Evolutionary conservation across 1,284 basidiomycete genomes (phyloP).

Genomic region (Ganoderma sinense): DNA sequence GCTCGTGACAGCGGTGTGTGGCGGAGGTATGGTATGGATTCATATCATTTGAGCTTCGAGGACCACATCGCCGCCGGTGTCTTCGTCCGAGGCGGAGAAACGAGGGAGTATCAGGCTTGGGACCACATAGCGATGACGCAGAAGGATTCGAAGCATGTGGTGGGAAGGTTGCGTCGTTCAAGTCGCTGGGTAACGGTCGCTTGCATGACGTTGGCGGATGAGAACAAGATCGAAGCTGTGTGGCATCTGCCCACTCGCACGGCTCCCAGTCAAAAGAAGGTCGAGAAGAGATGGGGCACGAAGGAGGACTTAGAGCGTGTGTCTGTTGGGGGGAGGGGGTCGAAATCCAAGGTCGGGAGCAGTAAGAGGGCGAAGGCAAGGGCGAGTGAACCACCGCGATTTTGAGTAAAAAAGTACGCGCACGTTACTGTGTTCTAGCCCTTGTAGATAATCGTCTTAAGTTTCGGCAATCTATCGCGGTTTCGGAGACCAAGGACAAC

Average conservation of each 20-base stretch:
- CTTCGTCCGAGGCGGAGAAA: not conserved
- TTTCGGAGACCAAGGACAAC: not conserved
- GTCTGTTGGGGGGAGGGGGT: not conserved
- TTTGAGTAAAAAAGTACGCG: not conserved
- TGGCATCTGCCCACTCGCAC: not conserved
- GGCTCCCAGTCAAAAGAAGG: not conserved
- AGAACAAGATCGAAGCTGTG: constrained; percentile 3
- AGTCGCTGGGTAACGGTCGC: not conserved
- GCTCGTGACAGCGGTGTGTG: not conserved
- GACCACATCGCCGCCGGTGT: not conserved
- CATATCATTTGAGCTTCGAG: not conserved
- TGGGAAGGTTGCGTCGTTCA: not conserved
- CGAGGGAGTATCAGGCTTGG: not conserved
- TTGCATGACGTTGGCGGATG: constrained; percentile 5
- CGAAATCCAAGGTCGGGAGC: not conserved
- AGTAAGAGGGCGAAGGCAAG: not conserved
- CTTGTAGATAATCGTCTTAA: not conserved
- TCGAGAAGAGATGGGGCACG: not conserved
- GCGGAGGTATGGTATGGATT: not conserved
- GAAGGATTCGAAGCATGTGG: not conserved
- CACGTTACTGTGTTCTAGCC: not conserved
- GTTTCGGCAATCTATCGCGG: not conserved
- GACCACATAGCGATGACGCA: not conserved
- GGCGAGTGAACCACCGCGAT: not conserved
- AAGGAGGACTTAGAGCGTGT: not conserved